Percentiles rank a stretch among this genome's conserved stretches.
phyloP scores from a whole-genome alignment of 2,329 filamentous ascomycete species.

The Neonectria hederae region DNA sequence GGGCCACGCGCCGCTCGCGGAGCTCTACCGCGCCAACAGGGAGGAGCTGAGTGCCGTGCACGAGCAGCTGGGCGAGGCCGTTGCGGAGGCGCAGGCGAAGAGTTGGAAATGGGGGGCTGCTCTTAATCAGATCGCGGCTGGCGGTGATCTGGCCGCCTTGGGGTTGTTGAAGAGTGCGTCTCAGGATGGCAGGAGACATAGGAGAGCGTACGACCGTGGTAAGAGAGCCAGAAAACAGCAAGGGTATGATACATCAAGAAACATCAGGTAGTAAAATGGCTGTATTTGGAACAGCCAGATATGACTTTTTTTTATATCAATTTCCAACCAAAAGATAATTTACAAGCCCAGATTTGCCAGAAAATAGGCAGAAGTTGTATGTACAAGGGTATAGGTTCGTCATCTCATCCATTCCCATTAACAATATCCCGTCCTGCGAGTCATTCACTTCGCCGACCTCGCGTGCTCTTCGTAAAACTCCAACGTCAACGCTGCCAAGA shows the following conservation, averaged over 20 bases:
- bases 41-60: not conserved
- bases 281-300: not conserved
- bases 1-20: not conserved
- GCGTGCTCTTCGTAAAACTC: conserved; percentile 86
- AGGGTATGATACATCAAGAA: not conserved
- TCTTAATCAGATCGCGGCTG: not conserved
- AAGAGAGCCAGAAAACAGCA: not conserved
- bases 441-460: conserved; percentile 29
- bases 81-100: not conserved
- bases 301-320: not conserved
- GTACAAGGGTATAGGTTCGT: conserved; percentile 40
- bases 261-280: not conserved
- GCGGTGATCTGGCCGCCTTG: not conserved
- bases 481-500: conserved; percentile 87
- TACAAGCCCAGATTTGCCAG: conserved; percentile 7
- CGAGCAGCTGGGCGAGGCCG: not conserved
- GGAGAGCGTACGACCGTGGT: not conserved
- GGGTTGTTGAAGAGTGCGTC: not conserved
- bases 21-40: not conserved
- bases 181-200: not conserved
- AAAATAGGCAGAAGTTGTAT: conserved; percentile 6
- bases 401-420: conserved; percentile 32
- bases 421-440: not conserved
- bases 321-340: not conserved
- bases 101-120: not conserved